These are phyloP conservation scores for Exophiala viscosa DNA, from an alignment of 2,329 filamentous ascomycete species.

Conservation along the genomic window DNA sequence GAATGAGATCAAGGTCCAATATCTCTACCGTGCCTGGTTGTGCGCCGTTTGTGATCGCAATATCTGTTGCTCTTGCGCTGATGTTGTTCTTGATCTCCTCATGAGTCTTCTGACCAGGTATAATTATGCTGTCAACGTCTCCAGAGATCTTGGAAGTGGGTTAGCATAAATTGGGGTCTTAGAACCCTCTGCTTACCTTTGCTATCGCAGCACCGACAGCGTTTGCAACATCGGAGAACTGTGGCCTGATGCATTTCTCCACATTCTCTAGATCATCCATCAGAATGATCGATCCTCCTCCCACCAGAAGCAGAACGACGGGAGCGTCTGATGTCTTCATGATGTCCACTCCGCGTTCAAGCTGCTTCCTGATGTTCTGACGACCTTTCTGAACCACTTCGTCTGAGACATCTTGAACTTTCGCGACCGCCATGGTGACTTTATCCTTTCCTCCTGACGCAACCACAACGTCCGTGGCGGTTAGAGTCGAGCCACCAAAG, in stretches of 20 bases:
- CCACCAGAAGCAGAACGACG: slow-evolving; percentile 54
- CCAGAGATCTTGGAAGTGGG: no score
- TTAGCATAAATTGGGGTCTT: no score
- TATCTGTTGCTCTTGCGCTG: no score
- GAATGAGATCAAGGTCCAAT: no score
- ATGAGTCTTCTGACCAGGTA: no score
- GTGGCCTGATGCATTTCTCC: slow-evolving; percentile 49
- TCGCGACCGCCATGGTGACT: slow-evolving; percentile 28
- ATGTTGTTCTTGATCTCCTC: no score
- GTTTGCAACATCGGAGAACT: no score
- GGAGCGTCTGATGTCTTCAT: slow-evolving; percentile 54
- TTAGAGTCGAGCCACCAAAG: slow-evolving; percentile 54
- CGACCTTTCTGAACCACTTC: slow-evolving; percentile 35
- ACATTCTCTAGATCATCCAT: slow-evolving; percentile 50
- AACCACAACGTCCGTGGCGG: slow-evolving; percentile 50
- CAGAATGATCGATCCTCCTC: slow-evolving; percentile 55
- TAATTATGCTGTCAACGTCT: no score
- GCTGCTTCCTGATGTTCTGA: slow-evolving; percentile 42
- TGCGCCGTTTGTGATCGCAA: no score
- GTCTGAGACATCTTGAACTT: slow-evolving; percentile 28
- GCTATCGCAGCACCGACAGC: no score
- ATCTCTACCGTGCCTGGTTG: no score
- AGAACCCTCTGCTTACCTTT: no score
- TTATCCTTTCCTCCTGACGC: slow-evolving; percentile 33
- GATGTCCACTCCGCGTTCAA: slow-evolving; percentile 53